phyloP scores from a whole-genome alignment of 176 grass and related monocot genomes.

The Oryza meridionalis region DNA sequence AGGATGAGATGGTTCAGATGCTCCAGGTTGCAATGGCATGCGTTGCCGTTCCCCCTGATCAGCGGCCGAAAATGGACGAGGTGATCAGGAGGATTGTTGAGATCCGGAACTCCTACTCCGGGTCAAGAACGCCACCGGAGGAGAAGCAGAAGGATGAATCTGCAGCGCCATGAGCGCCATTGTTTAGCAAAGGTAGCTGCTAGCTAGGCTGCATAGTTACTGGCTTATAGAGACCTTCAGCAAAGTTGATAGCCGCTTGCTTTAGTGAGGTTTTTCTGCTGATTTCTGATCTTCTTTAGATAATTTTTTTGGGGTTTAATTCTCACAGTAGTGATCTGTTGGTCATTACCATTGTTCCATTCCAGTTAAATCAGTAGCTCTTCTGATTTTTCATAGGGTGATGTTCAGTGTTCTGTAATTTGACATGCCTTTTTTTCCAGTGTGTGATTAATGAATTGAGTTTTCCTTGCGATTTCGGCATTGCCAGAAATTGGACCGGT shows the following conservation, averaged over 20 bases:
- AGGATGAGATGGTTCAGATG: constrained; percentile 96
- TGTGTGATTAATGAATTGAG: constrained; percentile 35
- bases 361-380: constrained; percentile 36
- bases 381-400: constrained; percentile 39
- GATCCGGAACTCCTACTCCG: constrained; percentile 61
- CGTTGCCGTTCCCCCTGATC: constrained; percentile 51
- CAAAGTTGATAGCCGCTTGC: constrained; percentile 50
- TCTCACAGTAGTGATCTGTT: constrained; percentile 5
- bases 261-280: constrained; percentile 32
- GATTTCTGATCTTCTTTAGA: constrained; percentile 16
- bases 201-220: constrained; percentile 46
- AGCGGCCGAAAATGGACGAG: constrained; percentile 88
- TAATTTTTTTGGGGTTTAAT: constrained; percentile 32
- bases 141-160: constrained; percentile 52
- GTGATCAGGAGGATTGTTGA: constrained; percentile 73
- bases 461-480: neutral
- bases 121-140: constrained; percentile 57
- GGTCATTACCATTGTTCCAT: constrained; percentile 10
- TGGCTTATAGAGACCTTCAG: constrained; percentile 58
- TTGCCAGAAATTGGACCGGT: neutral
- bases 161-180: constrained; percentile 33
- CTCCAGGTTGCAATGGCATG: constrained; percentile 96
- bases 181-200: constrained; percentile 48
- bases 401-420: constrained; percentile 35
- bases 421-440: constrained; percentile 13